A percentile compares a stretch with the other conserved stretches of the same genome.
phyloP scores from a whole-genome alignment of 176 grass and related monocot genomes.

The Bothriochloa decipiens region DNA sequence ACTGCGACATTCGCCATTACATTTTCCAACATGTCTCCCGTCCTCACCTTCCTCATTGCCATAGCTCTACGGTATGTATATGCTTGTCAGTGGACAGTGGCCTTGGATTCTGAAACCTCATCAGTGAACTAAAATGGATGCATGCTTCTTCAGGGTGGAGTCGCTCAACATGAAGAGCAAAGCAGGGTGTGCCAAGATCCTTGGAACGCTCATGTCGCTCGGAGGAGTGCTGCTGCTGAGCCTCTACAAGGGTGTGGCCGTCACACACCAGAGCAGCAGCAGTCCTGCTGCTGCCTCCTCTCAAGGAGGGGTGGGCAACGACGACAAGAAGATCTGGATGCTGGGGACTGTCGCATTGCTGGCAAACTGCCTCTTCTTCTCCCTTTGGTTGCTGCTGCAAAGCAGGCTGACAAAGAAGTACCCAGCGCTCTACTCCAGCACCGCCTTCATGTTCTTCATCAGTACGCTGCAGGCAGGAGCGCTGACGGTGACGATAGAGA shows the following conservation, averaged over 20 bases:
- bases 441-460: constrained; percentile 81
- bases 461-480: constrained; percentile 61
- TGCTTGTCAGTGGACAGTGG: background rate
- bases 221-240: constrained; percentile 57
- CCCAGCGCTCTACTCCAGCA: constrained; percentile 79
- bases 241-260: constrained; percentile 66
- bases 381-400: constrained; percentile 75
- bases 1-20: constrained; percentile 79
- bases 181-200: constrained; percentile 61
- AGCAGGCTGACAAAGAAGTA: constrained; percentile 71
- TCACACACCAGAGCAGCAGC: constrained; percentile 35
- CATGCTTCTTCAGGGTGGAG: constrained; percentile 44
- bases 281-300: background rate
- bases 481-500: constrained; percentile 45
- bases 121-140: background rate
- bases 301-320: background rate
- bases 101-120: background rate
- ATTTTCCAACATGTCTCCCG: constrained; percentile 77
- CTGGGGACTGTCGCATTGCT: constrained; percentile 64
- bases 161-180: constrained; percentile 58
- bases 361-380: constrained; percentile 66
- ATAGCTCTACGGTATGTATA: constrained; percentile 49
- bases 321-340: constrained; percentile 51
- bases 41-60: constrained; percentile 82
- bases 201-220: constrained; percentile 62